phyloP scores from a whole-genome alignment of 2,329 filamentous ascomycete species.

The Coniochaeta sp. region DNA sequence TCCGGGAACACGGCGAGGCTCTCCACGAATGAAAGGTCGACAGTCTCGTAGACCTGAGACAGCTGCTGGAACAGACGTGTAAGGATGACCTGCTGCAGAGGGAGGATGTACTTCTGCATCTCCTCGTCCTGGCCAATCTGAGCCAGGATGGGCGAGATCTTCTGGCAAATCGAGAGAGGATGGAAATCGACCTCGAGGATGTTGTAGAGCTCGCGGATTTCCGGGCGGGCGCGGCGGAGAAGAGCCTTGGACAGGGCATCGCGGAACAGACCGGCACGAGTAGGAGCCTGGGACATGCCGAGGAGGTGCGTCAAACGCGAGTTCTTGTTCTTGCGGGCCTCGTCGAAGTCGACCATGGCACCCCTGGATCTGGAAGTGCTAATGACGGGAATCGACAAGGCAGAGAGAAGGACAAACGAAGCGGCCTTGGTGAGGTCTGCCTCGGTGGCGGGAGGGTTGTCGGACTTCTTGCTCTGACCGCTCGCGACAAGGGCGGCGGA shows the following conservation, averaged over 20 bases:
- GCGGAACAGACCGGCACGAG: conserved; percentile 85
- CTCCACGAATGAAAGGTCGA: conserved; percentile 89
- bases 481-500: conserved; percentile 76
- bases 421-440: conserved; percentile 89
- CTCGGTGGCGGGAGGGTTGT: conserved; percentile 85
- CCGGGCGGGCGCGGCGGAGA: conserved; percentile 82
- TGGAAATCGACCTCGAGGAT: conserved; percentile 99
- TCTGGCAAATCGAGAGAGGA: conserved; percentile 95
- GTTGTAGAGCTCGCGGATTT: conserved; percentile 96
- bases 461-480: conserved; percentile 85
- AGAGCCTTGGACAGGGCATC: conserved; percentile 93
- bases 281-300: conserved; percentile 85
- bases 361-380: conserved; percentile 95
- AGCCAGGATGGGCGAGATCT: conserved; percentile 91
- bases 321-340: conserved; percentile 98
- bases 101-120: conserved; percentile 94
- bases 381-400: conserved; percentile 97
- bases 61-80: conserved; percentile 98
- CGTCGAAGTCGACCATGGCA: conserved; percentile 92
- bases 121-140: conserved; percentile 91
- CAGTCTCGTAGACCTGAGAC: conserved; percentile 97
- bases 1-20: conserved; percentile 93
- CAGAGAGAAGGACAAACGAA: conserved; percentile 90
- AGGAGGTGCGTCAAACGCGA: conserved; percentile 91
- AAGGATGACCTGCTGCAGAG: conserved; percentile 96